Base-by-base conservation (phyloP, 2,329 filamentous ascomycete genomes). In the Trichophyton schoenleinii region DNA sequence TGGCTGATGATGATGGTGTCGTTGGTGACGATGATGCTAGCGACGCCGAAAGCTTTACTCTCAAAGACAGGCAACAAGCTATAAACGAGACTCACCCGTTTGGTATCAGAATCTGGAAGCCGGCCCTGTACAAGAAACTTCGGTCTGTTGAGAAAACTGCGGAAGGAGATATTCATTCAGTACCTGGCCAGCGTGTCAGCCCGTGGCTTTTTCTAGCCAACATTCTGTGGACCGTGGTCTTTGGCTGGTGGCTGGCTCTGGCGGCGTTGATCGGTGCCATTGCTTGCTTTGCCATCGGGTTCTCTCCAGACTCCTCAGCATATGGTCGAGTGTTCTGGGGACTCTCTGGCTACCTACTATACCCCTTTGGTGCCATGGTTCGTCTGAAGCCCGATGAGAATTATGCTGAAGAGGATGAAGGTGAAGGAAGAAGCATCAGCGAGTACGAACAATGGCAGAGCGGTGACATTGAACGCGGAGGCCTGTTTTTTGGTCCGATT, bases 361-460 rank as follows among this genome's bases (percentile, higher is more conserved):
- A 97, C 71, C 94, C 94, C 0, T 99, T 99, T 72, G 94, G 94
- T 66, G 95, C 95, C 70, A 96, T 95, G 73, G 90, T 99, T 64
- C 88, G 91, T 55, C 81, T 99, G 42, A 87, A 96, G 71, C 89
- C 92, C 72, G 94, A 99, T 67, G 94, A 97, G 70, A 87, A 88
- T 49, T 99, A 99, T 71, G 80, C 90, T 57, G 88, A 96, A 63
- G 94, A 99, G 75, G 94, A 99, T 69, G 85, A 94, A 70, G 91
- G 92, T 46, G 94, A 99, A 75, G 94, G 94, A 20, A 85, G 94
- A 70, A 97, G 91, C 76, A 96, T 99, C 70, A 95, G 89, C 69
- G 94, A 99, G 77, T 99, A 99, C 71, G 94, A 99, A 73, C 91
- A 96, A 75, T 99, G 94, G 94, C 94, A 99, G 76, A 96, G 86